phyloP scores from a whole-genome alignment of 257 asterid genomes.

The Perilla frutescens region DNA sequence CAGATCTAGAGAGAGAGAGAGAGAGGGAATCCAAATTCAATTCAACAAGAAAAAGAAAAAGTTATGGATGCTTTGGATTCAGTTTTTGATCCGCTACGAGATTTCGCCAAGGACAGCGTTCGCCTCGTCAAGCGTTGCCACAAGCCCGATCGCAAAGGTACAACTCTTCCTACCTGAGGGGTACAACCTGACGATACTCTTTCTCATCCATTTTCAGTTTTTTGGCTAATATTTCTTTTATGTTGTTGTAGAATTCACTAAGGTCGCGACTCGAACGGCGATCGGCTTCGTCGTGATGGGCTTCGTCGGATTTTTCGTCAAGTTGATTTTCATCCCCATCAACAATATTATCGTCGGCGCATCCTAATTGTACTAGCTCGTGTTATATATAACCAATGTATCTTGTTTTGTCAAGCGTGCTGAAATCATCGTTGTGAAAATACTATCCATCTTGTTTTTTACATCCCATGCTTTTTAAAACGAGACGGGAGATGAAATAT shows the following conservation, averaged over 20 bases:
- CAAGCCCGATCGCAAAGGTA: constrained; percentile 76
- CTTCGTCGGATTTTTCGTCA: constrained; percentile 63
- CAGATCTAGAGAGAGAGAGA: constrained; percentile 32
- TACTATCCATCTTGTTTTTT: no score
- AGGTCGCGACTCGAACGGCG: constrained; percentile 67
- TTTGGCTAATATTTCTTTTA: constrained; percentile 10
- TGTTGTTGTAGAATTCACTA: constrained; percentile 50
- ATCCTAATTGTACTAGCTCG: constrained; percentile 28
- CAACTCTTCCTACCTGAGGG: background rate
- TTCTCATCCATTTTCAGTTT: background rate
- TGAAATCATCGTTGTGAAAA: no score
- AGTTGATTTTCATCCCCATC: constrained; percentile 65
- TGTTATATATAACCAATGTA: background rate
- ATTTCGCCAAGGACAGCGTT: constrained; percentile 63
- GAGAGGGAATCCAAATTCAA: background rate
- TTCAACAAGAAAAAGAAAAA: background rate
- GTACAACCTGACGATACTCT: background rate
- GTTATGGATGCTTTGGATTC: constrained; percentile 60
- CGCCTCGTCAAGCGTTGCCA: constrained; percentile 72
- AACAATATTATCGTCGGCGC: constrained; percentile 70
- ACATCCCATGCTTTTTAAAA: background rate
- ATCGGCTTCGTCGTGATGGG: constrained; percentile 73
- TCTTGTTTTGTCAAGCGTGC: background rate
- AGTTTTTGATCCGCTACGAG: constrained; percentile 64
- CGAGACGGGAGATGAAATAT: background rate